Evolutionary conservation across 2,329 filamentous ascomycete species (phyloP), one percentile per base, ranked within the genome.

Genomic region (Bertia moriformis): DNA sequence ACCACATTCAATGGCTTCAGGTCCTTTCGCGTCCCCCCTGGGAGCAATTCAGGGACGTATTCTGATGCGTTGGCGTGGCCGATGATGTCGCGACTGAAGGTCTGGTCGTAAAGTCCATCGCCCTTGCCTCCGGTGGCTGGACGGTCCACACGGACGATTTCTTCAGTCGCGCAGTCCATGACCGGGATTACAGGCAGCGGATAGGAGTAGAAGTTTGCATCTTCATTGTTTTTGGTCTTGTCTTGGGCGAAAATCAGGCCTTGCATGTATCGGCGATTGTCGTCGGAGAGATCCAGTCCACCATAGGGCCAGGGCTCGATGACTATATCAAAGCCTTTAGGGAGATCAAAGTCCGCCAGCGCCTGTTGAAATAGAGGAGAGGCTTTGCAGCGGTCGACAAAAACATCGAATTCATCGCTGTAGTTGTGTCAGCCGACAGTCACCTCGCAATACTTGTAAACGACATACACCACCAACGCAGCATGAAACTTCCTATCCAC

Each of bases 1-100:
- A 68, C 54, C 13, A 80, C 71, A 44, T 77, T 70, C 42, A 78
- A 59, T 2, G 71, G 70, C 55, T 78, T 80, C 22, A 70, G 46
- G 43, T 68, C 65, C 45, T 60, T 62, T 13, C 66, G 48, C 12
- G 55, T 45, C 4, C 56, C 53, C 14, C 55, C 48, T 12, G 50
- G 44, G 4, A 68, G 51, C 10, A 71, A 49, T 44, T 60, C 57
- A n/a, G 55, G 56, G 19, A 57, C 48, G 42, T 60, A 60, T 40
- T 60, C 57, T 4, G 50, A 46, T 3, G 51, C 39, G 19, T 45
- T 48, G 29, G 55, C 58, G 40, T 58, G 55, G 4, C 59, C 63
- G n/a, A 69, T 56, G 35, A 66, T 55, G 37, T 65, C 57, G 20
- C 56, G 55, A 12, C 58, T 52, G 44, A 62, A 56, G 0, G 63